Base-by-base conservation (phyloP, 2,329 filamentous ascomycete species). In the Rhinocladiella similis region DNA sequence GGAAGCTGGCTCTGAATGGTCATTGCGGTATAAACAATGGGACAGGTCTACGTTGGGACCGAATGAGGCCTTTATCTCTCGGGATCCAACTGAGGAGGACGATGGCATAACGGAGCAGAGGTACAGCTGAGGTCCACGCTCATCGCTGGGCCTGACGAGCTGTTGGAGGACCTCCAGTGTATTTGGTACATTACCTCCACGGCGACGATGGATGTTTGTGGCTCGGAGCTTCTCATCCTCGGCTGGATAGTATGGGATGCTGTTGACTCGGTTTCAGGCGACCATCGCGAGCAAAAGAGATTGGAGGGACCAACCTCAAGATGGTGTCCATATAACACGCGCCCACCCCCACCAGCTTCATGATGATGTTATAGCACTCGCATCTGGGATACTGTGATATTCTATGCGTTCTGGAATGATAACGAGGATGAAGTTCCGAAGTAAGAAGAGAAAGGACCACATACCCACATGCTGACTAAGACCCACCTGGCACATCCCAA, bases 191-290 rank as follows among this genome's bases (percentile, higher is more conserved):
- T 91, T 92, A 29, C 88, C 88, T 50, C 89, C 88, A 22, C 87
- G 81, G 27, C 88, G 82, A 42, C 80, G 79, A 35, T 75, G 72
- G 53, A 88, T 69, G 20, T 68, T 76, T 1, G 81, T 81, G 16
- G 88, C 87, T 29, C 88, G 85, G 39, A 89, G 76, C 71, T 91
- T 91, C 47, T 83, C 80, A 74, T 92, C 88, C 73, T 91, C 88
- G 5, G 72, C 71, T 12, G 27, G 47, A 10, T 46, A 46, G 12
- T 46, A 46, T n/a, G 43, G 43, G 13, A 46, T 20, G 10, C 43
- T 39, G 47, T 38, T 19, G 12, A 18, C 27, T 16, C 10, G 12
- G 18, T 12, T 19, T 49, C 29, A 35, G 27, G 43, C 16, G 22
- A 12, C 1, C 2, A 7, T 1, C 1, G 88, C 88, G 67, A 84